Evolutionary conservation across 129 eudicot species (phyloP), one percentile per base, ranked within the genome.

Genomic region (Daucus carota): DNA sequence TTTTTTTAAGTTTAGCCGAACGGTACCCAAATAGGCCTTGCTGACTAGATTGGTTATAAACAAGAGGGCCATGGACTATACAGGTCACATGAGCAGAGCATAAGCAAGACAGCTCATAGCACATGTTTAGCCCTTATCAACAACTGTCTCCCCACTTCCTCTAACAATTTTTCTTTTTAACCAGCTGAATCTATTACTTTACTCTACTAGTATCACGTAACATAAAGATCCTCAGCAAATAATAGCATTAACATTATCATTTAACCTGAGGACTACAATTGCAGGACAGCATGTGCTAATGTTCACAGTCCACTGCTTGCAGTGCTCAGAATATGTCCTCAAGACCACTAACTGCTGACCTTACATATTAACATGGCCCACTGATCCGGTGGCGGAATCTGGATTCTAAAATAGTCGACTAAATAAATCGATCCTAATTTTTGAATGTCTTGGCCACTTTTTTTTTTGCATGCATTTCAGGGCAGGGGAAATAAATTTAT

Each of bases 91-190:
- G n/a, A 28, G 22, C 22, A 26, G 20, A 63, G 38, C 18, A 63
- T 29, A 63, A 32, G 38, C 70, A 28, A 63, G 70, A 63, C 70
- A 63, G 70, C 70, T 63, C 70, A 63, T 63, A 29, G 29, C 70
- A 63, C 70, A 32, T 63, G 70, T 24, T 54, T 54, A 54, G 29
- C 63, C 70, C 70, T 63, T 63, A 32, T 28, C 70, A 32, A 12
- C 40, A 26, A 13, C 18, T 63, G 70, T 63, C 8, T 20, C 17
- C 68, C 68, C 34, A 62, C 69, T 62, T 11, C 69, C 20, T 14
- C 29, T 11, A 11, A n/a, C n/a, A n/a, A 14, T 0, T 10, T 62
- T 12, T 62, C 36, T 26, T 31, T 31, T 31, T 62, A 28, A 62
- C 69, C 38, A 52, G n/a, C 24, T 3, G 24, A 48, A 48, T 5